A percentile compares a stretch with the other conserved stretches of the same genome.
phyloP scores from a whole-genome alignment of 73 alveolate genomes.

The Tetrahymena thermophila region DNA sequence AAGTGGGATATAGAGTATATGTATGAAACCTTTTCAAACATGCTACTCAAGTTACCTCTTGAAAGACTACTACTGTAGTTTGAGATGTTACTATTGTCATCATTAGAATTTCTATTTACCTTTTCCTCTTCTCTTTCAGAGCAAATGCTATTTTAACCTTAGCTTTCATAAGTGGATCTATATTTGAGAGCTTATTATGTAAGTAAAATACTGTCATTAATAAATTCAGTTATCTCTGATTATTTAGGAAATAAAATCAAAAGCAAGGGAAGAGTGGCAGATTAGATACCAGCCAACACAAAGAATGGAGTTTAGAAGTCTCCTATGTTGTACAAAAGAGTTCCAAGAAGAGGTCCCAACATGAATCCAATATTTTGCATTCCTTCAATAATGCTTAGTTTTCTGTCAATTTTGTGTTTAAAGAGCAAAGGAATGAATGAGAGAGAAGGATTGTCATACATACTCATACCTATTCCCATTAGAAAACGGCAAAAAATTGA shows the following conservation, averaged over 20 bases:
- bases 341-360: neutral
- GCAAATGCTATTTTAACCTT: neutral
- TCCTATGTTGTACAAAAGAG: neutral
- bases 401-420: neutral
- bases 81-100: no score
- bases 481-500: neutral
- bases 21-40: neutral
- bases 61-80: neutral
- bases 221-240: neutral
- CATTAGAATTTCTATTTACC: neutral
- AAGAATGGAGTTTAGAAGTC: neutral
- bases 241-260: neutral
- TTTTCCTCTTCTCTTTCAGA: neutral
- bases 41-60: neutral
- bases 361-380: neutral
- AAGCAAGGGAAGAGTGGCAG: neutral
- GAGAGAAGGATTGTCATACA: neutral
- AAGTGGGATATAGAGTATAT: neutral
- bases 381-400: neutral
- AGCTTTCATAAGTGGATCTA: neutral
- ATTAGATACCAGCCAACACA: neutral
- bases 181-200: neutral
- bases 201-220: neutral
- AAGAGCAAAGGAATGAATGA: neutral
- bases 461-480: neutral